Base-by-base conservation (phyloP, 108 stramenopile species). In the Cylindrotheca closterium region DNA sequence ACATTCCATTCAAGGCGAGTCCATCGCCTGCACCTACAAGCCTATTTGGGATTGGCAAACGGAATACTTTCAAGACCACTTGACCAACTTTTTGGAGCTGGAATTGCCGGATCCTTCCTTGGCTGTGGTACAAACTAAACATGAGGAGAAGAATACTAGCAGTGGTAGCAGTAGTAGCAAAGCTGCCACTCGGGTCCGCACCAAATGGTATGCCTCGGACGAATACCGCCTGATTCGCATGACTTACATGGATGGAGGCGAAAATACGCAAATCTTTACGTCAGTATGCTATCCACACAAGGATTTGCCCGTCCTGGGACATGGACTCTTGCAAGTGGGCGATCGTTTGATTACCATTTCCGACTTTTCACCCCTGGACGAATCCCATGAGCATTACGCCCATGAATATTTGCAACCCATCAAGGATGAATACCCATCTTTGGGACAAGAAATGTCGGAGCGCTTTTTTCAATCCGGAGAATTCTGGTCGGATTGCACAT, bases 391-490 rank as follows among this genome's bases (percentile, higher is more conserved):
- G 42, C 70, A 86, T 28, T 86, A 87, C 47, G 59, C 67, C 42
- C 79, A 86, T 65, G 65, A 74, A 34, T 63, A 75, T 2, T 71
- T 90, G 33, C 62, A 66, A 24, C 74, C 90, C 25, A 94, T 97
- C 65, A 87, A 81, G 55, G 58, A 80, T 7, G 60, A 80, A 28
- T 91, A 93, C 57, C 83, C 89, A 12, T 84, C 76, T 30, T 75
- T 97, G 62, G 71, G 87, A 42, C 91, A 91, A 4, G 54, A 70
- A 31, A 93, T 96, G 92, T 82, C 84, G 3, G 60, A 79, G 18
- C 89, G 84, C 37, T 94, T 88, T 58, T 97, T 96, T 66, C 89
- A 93, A 64, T 88, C 91, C 54, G 84, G 82, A 2, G 78, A 85
- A 51, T 94, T 91, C 66, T 97, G 95, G 79, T 92, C 90, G 0